Base-by-base conservation (phyloP, 2,329 filamentous ascomycete species). In the Diplodia sapinea region DNA sequence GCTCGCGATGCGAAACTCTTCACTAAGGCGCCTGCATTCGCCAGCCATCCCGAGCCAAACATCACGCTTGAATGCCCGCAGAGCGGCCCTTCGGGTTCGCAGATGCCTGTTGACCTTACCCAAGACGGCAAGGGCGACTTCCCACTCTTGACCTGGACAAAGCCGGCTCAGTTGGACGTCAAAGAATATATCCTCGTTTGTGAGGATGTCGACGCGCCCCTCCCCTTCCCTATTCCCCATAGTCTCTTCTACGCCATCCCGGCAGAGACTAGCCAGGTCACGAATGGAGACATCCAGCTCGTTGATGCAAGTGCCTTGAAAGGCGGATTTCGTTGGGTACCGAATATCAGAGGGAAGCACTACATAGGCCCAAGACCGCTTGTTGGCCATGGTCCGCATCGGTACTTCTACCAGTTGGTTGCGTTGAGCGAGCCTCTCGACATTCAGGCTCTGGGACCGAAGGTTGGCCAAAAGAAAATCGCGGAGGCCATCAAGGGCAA, bases 391-490 rank as follows among this genome's bases (percentile, higher is more conserved):
- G 84, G 85, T 0, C 78, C 79, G 26, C 84, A 87, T 73, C 77
- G 84, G 67, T 87, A 86, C 66, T 83, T 85, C 73, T 86, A 79
- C 68, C 77, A 83, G 69, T 73, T 86, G 17, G 72, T 86, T 61
- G 84, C 82, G 3, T 73, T 87, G 63, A 82, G 75, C 9, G 78
- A 82, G 65, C 74, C 78, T 8, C 71, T 87, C 33, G 78, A 82
- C 66, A 70, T 73, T 20, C 72, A 69, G 2, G 17, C 12, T 3
- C 23, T 66, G 20, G 63, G 51, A 9, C 29, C 63, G 2, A 72
- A 79, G 40, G 70, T 84, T 50, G 78, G 75, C 23, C 79, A 78
- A 56, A 79, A 82, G 47, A 80, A 83, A 65, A 72, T 86, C 20
- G 75, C 73, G 5, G 73, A 77, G 15, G 79, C 77, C 38, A 81